Evolutionary conservation across 2,329 filamentous ascomycete genomes (phyloP), one percentile per base, ranked within the genome.

Genomic region (Colletotrichum acutatum): DNA sequence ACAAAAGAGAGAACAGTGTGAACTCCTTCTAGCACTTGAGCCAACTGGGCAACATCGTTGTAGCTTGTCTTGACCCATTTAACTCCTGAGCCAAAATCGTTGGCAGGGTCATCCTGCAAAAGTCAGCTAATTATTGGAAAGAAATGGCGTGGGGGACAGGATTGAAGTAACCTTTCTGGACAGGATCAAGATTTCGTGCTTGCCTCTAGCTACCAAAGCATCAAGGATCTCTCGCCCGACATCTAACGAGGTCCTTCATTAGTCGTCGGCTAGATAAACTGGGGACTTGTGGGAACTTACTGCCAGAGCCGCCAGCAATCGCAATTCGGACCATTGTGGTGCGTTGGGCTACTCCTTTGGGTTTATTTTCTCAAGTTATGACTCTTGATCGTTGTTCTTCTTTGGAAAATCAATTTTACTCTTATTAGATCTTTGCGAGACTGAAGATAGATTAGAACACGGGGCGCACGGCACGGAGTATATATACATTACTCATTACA

Each of bases 1-100:
- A 89, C 76, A 75, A 90, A 90, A 2, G 86, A 89, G 0, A 90
- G 79, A 4, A 91, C 80, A 0, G 87, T 89, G 59, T 91, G 84
- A 0, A 85, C 81, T 6, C 87, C 88, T 14, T 76, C 66, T 1
- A 91, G 79, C 0, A 79, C 77, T 5, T 79, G 59, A 0, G 79
- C 77, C 4, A 91, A 79, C 4, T 80, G 65, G 0, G 71, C 64
- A 52, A 79, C 81, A 74, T 87, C 78, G 1, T 79, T 71, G 76
- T 90, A 91, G 74, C 87, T 80, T 12, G 86, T 82, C 30, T 77
- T 78, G 32, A 80, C 77, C 82, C 85, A 87, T 1, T 76, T 78
- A 0, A 87, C 79, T 12, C 79, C 81, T 0, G 79, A 74, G 0
- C 68, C 62, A 11, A 66, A 56, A 7, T 73, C n/a, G 1, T 32